Conservation (phyloP, 345 rosid genomes). For the Clausena lansium region DNA sequence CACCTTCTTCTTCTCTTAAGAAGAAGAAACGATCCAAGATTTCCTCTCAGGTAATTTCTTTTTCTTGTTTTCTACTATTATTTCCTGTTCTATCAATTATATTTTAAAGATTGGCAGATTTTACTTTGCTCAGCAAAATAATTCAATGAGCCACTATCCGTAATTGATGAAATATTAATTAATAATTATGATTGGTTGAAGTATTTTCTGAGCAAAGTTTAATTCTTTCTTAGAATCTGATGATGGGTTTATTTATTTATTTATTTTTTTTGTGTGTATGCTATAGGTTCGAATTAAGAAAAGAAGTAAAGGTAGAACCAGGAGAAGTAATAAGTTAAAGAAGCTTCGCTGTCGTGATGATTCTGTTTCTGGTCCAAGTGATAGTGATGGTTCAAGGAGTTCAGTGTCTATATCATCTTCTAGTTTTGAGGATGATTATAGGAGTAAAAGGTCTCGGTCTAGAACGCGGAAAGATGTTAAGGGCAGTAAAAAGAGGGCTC, state of each 20-base stretch:
- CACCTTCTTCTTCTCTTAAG: constrained; percentile 41
- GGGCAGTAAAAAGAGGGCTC: constrained; percentile 49
- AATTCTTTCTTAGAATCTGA: not conserved
- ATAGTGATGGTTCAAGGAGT: constrained; percentile 38
- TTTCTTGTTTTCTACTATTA: not conserved
- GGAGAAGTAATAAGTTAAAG: constrained; percentile 45
- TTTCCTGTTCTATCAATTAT: not conserved
- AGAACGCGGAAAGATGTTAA: constrained; percentile 35
- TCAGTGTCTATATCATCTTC: constrained; percentile 42
- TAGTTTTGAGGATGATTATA: constrained; percentile 51
- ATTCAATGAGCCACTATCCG: not conserved
- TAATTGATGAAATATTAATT: too few species aligned
- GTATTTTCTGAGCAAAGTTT: not conserved
- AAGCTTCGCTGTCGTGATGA: constrained; percentile 42
- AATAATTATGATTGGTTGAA: not conserved
- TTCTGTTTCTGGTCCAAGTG: constrained; percentile 40
- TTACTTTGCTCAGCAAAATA: not conserved
- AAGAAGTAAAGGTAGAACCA: constrained; percentile 43
- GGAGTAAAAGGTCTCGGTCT: constrained; percentile 47
- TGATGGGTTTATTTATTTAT: not conserved
- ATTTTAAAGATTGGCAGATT: too few species aligned
- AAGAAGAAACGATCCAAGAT: constrained; percentile 49
- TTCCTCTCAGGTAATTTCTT: constrained; percentile 42
- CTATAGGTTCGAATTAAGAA: constrained; percentile 53
- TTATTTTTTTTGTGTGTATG: not conserved